These are phyloP conservation scores for Calocybe cyanea DNA, from an alignment of 768 basidiomycete species.

Conservation along the genomic window DNA sequence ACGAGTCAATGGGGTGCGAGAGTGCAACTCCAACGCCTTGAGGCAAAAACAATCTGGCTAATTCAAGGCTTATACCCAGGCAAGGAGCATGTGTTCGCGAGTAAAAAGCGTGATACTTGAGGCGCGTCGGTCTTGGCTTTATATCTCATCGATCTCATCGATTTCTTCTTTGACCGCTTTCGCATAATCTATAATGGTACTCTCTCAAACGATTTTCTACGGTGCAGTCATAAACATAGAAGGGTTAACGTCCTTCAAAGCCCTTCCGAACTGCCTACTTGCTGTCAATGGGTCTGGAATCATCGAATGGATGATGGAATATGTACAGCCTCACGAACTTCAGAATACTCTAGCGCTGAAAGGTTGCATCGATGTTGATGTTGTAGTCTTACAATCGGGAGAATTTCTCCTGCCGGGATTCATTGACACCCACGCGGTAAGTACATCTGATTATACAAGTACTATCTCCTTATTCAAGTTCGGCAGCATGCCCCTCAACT, in stretches of 20 bases:
- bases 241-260: constrained; percentile 36
- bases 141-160: too few species aligned
- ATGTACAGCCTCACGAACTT: constrained; percentile 46
- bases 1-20: too few species aligned
- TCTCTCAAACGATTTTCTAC: constrained; percentile 31
- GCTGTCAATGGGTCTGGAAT: constrained; percentile 42
- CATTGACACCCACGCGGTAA: constrained; percentile 88
- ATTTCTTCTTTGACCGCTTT: too few species aligned
- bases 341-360: constrained; percentile 48
- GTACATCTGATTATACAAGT: constrained; percentile 18
- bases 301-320: constrained; percentile 69
- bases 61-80: too few species aligned
- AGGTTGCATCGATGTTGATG: constrained; percentile 41
- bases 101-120: too few species aligned
- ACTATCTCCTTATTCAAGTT: too few species aligned
- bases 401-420: constrained; percentile 85
- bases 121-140: too few species aligned
- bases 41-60: too few species aligned
- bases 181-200: constrained; percentile 8
- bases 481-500: constrained; percentile 76
- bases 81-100: too few species aligned
- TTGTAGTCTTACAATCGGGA: constrained; percentile 42
- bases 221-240: constrained; percentile 57
- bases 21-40: too few species aligned
- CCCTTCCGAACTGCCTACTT: constrained; percentile 52